A percentile compares a stretch with the other conserved stretches of the same genome.
Evolutionary conservation across 2,329 filamentous ascomycete species (phyloP).

Genomic region (Penicillium capsulatum): DNA sequence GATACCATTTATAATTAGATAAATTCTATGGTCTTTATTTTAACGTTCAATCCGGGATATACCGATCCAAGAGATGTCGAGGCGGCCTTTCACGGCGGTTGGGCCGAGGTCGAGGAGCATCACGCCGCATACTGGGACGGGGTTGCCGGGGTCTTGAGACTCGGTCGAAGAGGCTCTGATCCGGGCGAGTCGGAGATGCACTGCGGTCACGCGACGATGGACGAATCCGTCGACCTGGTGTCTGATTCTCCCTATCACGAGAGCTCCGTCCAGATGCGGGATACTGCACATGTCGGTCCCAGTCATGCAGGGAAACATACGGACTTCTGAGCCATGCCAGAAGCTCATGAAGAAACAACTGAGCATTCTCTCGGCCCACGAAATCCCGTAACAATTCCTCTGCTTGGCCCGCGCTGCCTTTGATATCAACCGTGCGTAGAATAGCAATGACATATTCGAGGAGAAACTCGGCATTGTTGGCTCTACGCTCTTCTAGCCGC

Average conservation of each 20-base stretch:
- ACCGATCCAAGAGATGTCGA: slow-evolving; percentile 30
- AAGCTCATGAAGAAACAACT: slow-evolving; percentile 79
- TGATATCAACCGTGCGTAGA: slow-evolving; percentile 75
- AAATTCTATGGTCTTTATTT: neutral
- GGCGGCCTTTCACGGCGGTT: slow-evolving; percentile 5
- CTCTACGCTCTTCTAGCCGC: slow-evolving; percentile 44
- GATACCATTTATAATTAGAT: neutral
- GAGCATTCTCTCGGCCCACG: slow-evolving; percentile 67
- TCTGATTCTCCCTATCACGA: slow-evolving; percentile 2
- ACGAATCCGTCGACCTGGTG: slow-evolving; percentile 10
- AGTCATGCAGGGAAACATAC: slow-evolving; percentile 65
- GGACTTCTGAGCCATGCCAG: slow-evolving; percentile 79
- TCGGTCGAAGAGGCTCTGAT: slow-evolving; percentile 20
- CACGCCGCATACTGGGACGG: neutral
- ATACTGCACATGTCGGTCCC: slow-evolving; percentile 80
- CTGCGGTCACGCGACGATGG: slow-evolving; percentile 11
- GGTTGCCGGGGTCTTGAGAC: slow-evolving; percentile 22
- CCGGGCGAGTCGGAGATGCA: slow-evolving; percentile 22
- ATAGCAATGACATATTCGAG: slow-evolving; percentile 83
- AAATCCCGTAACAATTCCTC: slow-evolving; percentile 77
- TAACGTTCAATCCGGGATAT: slow-evolving; percentile 29
- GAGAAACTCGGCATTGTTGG: slow-evolving; percentile 74
- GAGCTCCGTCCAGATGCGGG: slow-evolving; percentile 19
- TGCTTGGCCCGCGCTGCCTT: slow-evolving; percentile 71
- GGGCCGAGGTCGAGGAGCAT: neutral